Evolutionary conservation across 1,284 basidiomycete species (phyloP).

Genomic region (Boletus semigastroideus): DNA sequence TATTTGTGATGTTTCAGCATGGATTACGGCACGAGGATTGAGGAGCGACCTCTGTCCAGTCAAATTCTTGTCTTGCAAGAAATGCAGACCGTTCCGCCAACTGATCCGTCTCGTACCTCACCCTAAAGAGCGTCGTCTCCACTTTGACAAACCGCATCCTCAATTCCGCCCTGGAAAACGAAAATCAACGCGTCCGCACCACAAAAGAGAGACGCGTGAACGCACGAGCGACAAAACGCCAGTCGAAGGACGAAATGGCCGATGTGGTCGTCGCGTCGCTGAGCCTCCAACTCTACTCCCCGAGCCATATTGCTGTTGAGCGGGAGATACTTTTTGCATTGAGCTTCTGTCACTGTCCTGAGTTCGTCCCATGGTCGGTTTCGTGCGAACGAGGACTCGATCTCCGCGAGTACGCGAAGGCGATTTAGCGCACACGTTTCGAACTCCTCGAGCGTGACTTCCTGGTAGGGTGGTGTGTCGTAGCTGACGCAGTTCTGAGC

Average conservation of each 20-base stretch:
- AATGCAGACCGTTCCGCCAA: conserved; percentile 67
- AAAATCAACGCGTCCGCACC: not conserved
- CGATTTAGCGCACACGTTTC: conserved; percentile 91
- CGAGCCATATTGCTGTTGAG: conserved; percentile 63
- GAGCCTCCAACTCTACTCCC: conserved; percentile 50
- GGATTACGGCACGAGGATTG: not conserved
- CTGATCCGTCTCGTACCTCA: conserved; percentile 80
- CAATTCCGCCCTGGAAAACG: conserved; percentile 76
- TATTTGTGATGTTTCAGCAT: conserved; percentile 27
- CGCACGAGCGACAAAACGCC: conserved; percentile 95
- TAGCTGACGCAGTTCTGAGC: conserved; percentile 56
- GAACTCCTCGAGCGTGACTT: conserved; percentile 96
- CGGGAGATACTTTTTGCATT: conserved; percentile 73
- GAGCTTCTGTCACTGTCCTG: conserved; percentile 55
- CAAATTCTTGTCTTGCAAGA: conserved; percentile 70
- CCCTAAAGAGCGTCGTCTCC: conserved; percentile 82
- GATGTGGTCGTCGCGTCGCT: conserved; percentile 86
- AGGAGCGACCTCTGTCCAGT: conserved; percentile 67
- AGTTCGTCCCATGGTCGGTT: conserved; percentile 81
- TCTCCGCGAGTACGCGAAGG: conserved; percentile 89
- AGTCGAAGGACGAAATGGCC: conserved; percentile 94
- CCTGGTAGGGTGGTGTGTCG: conserved; percentile 80
- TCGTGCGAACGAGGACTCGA: conserved; percentile 89
- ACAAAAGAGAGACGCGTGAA: conserved; percentile 51
- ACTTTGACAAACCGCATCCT: conserved; percentile 88